Percentiles rank a stretch among this genome's conserved stretches.
These are phyloP conservation scores for Fimicolochytrium jonesii DNA, from an alignment of 192 early-diverging fungal species.

Conservation along the genomic window DNA sequence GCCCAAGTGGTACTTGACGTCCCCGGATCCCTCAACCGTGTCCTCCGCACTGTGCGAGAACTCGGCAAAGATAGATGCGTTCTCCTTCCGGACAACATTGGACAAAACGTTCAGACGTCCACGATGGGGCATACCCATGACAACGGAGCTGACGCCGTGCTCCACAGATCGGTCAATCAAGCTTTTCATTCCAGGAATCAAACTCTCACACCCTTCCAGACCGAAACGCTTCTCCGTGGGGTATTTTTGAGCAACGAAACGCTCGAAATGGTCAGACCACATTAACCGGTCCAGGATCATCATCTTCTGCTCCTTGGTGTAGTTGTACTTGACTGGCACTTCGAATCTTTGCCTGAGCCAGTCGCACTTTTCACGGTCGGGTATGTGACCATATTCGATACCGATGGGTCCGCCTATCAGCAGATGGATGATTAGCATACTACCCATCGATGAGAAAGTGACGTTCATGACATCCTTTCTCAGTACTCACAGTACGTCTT, in stretches of 20 bases:
- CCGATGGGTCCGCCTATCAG: conserved; percentile 77
- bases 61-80: conserved; percentile 98
- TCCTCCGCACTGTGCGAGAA: conserved; percentile 86
- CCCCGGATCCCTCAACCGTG: conserved; percentile 92
- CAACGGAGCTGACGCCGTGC: conserved; percentile 88
- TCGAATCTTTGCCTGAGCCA: conserved; percentile 94
- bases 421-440: neutral
- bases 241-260: conserved; percentile 94
- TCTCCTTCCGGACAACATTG: conserved; percentile 98
- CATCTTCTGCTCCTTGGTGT: conserved; percentile 83
- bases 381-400: conserved; percentile 98
- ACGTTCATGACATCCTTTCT: neutral
- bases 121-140: conserved; percentile 99
- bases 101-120: conserved; percentile 97
- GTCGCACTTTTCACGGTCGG: conserved; percentile 92
- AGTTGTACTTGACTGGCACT: conserved; percentile 83
- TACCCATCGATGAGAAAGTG: too few species aligned
- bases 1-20: conserved; percentile 62
- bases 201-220: conserved; percentile 92
- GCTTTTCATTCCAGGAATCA: conserved; percentile 98
- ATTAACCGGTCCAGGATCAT: conserved; percentile 94
- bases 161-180: conserved; percentile 96
- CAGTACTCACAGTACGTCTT: conserved; percentile 75
- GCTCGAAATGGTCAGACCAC: conserved; percentile 96
- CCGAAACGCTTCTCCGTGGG: conserved; percentile 97